Evolutionary conservation across 345 rosid species (phyloP).

Genomic region (Populus nigra): DNA sequence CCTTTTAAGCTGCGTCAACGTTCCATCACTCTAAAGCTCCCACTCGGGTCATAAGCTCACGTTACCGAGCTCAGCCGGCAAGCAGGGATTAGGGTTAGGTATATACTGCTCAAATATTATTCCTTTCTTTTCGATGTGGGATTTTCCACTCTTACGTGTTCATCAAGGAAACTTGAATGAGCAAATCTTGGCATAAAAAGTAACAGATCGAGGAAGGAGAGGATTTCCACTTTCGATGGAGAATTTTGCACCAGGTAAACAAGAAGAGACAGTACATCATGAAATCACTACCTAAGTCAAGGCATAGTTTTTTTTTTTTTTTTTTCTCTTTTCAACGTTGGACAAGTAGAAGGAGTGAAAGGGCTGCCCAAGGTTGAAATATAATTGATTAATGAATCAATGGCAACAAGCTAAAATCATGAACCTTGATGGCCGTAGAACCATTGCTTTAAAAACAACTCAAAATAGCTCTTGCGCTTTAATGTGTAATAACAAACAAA

Average conservation of each 20-base stretch:
- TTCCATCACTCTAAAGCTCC: constrained; percentile 13
- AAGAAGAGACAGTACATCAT: not conserved
- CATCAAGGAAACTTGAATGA: no score
- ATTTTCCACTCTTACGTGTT: not conserved
- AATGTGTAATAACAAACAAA: no score
- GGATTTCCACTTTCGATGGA: not conserved
- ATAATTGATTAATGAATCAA: no score
- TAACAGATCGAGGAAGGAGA: no score
- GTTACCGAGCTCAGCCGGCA: not conserved
- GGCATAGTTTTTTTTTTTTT: no score
- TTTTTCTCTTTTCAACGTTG: no score
- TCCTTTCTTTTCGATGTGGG: not conserved
- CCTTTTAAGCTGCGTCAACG: accelerated
- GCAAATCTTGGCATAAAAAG: no score
- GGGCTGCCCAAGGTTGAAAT: no score
- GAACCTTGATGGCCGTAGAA: not conserved
- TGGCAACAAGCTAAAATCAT: no score
- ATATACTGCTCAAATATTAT: accelerated
- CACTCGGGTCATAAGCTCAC: constrained; percentile 30
- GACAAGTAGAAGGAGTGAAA: no score
- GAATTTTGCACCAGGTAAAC: not conserved
- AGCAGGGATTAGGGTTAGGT: accelerated
- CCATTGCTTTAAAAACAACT: not conserved
- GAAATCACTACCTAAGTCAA: not conserved
- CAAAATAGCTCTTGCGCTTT: no score